A percentile compares a stretch with the other conserved stretches of the same genome.
Conservation (phyloP, 1,139 yeast species). For the Scheffersomyces illinoinensis region DNA sequence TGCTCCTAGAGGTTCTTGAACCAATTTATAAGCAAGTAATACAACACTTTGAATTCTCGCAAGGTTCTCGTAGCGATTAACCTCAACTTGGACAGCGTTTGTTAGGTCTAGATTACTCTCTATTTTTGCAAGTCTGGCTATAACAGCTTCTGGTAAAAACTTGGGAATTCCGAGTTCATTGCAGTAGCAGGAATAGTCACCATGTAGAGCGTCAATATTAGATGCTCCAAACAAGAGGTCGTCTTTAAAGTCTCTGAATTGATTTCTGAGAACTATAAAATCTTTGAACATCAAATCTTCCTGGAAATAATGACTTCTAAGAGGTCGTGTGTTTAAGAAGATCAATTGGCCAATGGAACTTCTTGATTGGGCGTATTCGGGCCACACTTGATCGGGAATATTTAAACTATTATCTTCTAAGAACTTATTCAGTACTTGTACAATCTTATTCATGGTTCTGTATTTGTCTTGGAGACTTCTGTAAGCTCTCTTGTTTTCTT, state of each 20-base stretch:
- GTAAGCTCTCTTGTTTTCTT: slow-evolving; percentile 42
- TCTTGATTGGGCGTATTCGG: slow-evolving; percentile 3
- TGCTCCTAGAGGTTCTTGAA: neutral
- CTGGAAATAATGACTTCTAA: slow-evolving; percentile 54
- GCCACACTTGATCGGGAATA: neutral
- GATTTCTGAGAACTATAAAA: slow-evolving; percentile 52
- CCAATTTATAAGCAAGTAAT: neutral
- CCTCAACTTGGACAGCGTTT: neutral
- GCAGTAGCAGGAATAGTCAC: slow-evolving; percentile 26
- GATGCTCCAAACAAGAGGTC: slow-evolving; percentile 35
- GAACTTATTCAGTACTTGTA: slow-evolving; percentile 30
- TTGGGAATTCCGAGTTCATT: slow-evolving; percentile 22
- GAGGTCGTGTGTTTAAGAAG: slow-evolving; percentile 23
- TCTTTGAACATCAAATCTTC: slow-evolving; percentile 69
- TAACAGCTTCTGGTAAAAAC: slow-evolving; percentile 24
- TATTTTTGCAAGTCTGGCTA: slow-evolving; percentile 3
- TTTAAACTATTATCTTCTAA: slow-evolving; percentile 6
- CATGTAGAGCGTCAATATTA: slow-evolving; percentile 33
- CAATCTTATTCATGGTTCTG: slow-evolving; percentile 28
- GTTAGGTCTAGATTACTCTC: neutral
- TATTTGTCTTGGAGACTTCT: slow-evolving; percentile 36
- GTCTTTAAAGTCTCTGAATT: slow-evolving; percentile 63
- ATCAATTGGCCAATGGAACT: slow-evolving; percentile 4
- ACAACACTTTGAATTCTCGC: slow-evolving; percentile 23
- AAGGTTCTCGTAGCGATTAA: slow-evolving; percentile 22